Percentiles rank a stretch among this genome's conserved stretches.
These are phyloP conservation scores for Poa annua DNA, from an alignment of 176 grass and related monocot genomes.

Conservation along the genomic window DNA sequence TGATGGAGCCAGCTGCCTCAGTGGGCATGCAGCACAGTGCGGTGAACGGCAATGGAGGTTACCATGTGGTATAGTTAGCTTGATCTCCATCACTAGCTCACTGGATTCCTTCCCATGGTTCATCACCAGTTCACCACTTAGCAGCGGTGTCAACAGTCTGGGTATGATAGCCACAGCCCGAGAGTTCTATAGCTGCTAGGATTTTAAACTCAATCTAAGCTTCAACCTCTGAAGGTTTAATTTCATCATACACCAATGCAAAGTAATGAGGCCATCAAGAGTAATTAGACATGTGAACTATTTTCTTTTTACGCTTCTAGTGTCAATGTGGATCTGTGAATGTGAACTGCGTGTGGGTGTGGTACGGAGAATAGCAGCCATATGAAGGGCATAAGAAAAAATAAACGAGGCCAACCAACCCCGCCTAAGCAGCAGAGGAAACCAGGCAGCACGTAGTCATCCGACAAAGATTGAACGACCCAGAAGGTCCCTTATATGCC, in stretches of 20 bases:
- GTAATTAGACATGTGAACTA: background rate
- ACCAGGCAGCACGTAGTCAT: background rate
- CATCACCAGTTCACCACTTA: background rate
- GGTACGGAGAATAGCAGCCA: background rate
- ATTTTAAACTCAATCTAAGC: background rate
- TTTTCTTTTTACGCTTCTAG: background rate
- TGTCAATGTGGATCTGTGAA: background rate
- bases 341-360: background rate
- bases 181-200: background rate
- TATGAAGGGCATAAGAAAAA: background rate
- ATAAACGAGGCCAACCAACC: background rate
- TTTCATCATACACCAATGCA: background rate
- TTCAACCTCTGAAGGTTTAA: background rate
- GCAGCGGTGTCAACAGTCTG: background rate
- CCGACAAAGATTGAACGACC: background rate
- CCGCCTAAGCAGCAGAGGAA: background rate
- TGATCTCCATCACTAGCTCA: slow-evolving; percentile 46
- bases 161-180: background rate
- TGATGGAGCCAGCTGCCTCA: slow-evolving; percentile 15
- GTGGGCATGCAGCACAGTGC: slow-evolving; percentile 45
- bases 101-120: background rate
- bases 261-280: background rate
- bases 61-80: slow-evolving; percentile 43
- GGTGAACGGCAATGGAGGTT: slow-evolving; percentile 57
- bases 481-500: background rate